Percentiles rank a stretch among this genome's conserved stretches.
Evolutionary conservation across 371 early-diverging fungal genomes (phyloP).

Genomic region (Basidiobolus meristosporus): DNA sequence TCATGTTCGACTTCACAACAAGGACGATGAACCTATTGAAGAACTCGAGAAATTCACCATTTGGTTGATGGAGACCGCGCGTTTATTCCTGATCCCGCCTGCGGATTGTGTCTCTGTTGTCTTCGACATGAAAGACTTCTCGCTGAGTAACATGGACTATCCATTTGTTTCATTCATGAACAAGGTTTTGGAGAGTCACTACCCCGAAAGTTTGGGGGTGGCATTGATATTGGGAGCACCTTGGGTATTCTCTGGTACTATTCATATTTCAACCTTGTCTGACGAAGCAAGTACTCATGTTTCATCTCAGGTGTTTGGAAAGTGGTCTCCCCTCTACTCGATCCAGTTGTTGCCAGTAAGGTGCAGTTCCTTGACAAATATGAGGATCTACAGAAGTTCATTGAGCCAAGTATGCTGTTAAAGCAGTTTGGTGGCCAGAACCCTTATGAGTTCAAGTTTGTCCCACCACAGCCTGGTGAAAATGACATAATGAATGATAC

Average conservation of each 20-base stretch:
- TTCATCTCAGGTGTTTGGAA: no score
- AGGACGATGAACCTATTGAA: conserved; percentile 30
- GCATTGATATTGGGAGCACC: conserved; percentile 68
- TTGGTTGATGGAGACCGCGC: conserved; percentile 69
- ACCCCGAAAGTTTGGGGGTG: conserved; percentile 70
- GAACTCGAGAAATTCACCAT: conserved; percentile 38
- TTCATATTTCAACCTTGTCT: no score
- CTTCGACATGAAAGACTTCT: conserved; percentile 68
- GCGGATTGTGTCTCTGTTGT: conserved; percentile 57
- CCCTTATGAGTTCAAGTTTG: conserved; percentile 11
- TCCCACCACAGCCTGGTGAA: conserved; percentile 9
- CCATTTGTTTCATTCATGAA: conserved; percentile 64
- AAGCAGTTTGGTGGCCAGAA: conserved; percentile 11
- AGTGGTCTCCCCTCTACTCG: conserved; percentile 61
- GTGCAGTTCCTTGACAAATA: conserved; percentile 38
- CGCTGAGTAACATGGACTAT: conserved; percentile 66
- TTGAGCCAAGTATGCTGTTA: conserved; percentile 17
- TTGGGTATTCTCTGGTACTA: conserved; percentile 69
- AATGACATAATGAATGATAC: conserved; percentile 6
- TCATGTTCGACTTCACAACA: conserved; percentile 34
- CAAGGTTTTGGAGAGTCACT: conserved; percentile 62
- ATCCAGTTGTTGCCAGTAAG: conserved; percentile 81
- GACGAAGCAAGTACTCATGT: no score
- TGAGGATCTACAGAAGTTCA: conserved; percentile 34
- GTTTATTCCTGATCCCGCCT: conserved; percentile 50